These are phyloP conservation scores for Lippia alba DNA, from an alignment of 305 asterid species.

Conservation along the genomic window DNA sequence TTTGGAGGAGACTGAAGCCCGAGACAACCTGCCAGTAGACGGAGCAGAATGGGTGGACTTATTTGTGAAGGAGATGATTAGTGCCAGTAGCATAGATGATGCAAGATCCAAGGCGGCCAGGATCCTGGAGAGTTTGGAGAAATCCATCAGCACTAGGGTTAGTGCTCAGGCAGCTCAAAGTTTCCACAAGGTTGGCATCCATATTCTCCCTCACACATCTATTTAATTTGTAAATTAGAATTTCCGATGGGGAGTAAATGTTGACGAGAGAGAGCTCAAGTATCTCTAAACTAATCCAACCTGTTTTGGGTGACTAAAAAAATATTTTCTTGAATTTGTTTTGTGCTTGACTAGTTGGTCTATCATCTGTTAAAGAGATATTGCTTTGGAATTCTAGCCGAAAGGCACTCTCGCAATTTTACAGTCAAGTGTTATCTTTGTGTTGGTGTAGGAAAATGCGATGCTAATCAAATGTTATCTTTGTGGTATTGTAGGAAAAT, in stretches of 20 bases:
- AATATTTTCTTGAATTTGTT: not conserved
- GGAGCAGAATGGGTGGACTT: constrained; percentile 90
- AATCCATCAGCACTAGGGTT: constrained; percentile 52
- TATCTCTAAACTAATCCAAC: not conserved
- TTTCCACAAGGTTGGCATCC: constrained; percentile 52
- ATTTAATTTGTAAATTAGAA: not conserved
- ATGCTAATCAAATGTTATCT: not conserved
- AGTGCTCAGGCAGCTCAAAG: constrained; percentile 54
- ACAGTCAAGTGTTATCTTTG: not conserved
- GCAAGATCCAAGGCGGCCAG: constrained; percentile 69
- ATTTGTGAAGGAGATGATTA: constrained; percentile 68
- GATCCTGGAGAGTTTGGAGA: constrained; percentile 72
- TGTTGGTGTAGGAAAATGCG: no score
- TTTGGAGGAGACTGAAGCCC: constrained; percentile 45
- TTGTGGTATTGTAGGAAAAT: constrained; percentile 53
- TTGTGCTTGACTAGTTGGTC: not conserved
- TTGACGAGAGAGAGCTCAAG: not conserved
- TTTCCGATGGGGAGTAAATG: not conserved
- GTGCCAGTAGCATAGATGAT: constrained; percentile 73
- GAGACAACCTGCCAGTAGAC: constrained; percentile 49
- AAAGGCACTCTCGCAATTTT: not conserved
- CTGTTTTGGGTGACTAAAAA: not conserved
- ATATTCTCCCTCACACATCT: not conserved
- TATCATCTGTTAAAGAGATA: not conserved
- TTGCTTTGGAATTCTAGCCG: constrained; percentile 2